These are phyloP conservation scores for Drosera spatulata DNA, from an alignment of 179 eudicot genomes.

Conservation along the genomic window DNA sequence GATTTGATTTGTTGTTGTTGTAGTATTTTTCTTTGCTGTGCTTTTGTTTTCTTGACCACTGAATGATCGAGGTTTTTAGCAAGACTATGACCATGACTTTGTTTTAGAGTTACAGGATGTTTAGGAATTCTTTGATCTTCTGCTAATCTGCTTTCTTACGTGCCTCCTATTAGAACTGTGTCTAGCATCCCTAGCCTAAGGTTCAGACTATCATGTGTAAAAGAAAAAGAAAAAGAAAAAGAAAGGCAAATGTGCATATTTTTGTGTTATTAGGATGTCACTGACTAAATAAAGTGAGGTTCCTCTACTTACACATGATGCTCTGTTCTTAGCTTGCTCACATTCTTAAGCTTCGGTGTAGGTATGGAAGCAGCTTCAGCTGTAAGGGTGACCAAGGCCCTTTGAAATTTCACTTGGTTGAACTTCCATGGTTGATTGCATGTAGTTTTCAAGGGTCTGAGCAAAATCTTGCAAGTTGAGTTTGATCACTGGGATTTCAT, in stretches of 20 bases:
- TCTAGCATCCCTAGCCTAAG: too few relatives aligned
- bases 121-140: too few relatives aligned
- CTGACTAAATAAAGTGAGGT: not conserved
- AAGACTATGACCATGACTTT: too few relatives aligned
- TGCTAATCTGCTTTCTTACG: too few relatives aligned
- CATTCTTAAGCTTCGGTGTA: slow-evolving; percentile 57
- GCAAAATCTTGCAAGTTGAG: slow-evolving; percentile 34
- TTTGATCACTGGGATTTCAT: slow-evolving; percentile 36
- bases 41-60: too few relatives aligned
- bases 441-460: slow-evolving; percentile 30
- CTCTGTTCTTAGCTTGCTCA: slow-evolving; percentile 56
- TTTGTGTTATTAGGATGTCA: not conserved
- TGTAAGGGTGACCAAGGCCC: slow-evolving; percentile 35
- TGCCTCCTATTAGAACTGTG: too few relatives aligned
- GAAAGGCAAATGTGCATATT: not conserved
- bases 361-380: slow-evolving; percentile 58
- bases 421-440: slow-evolving; percentile 34
- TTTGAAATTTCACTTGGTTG: slow-evolving; percentile 30
- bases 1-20: too few relatives aligned
- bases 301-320: slow-evolving; percentile 56
- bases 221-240: too few relatives aligned
- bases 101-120: too few relatives aligned
- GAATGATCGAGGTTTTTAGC: too few relatives aligned
- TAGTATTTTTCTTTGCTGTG: too few relatives aligned
- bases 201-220: too few relatives aligned